Percentiles rank a stretch among this genome's conserved stretches.
Evolutionary conservation across 2,329 filamentous ascomycete species (phyloP).

Genomic region (Phialophora chinensis): DNA sequence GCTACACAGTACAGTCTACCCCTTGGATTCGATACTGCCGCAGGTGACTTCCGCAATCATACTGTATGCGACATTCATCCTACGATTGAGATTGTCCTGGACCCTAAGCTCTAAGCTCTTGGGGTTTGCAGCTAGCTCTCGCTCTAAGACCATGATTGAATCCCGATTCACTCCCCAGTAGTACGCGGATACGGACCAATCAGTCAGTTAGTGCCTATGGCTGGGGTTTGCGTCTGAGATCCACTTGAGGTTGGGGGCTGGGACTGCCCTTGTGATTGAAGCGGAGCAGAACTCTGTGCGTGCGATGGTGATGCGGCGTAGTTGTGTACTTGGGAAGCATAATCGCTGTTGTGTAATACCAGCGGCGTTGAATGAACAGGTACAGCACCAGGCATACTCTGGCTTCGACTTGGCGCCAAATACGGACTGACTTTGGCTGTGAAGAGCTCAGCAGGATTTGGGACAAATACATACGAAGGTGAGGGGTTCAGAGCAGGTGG

Average conservation of each 20-base stretch:
- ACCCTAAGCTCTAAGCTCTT: not conserved
- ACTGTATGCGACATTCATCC: not conserved
- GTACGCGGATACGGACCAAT: not conserved
- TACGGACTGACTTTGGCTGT: not conserved
- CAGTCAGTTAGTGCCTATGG: not conserved
- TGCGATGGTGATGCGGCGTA: not conserved
- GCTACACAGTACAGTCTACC: too few relatives aligned
- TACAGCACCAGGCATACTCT: not conserved
- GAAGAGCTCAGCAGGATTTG: slow-evolving; percentile 14
- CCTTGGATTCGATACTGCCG: too few relatives aligned
- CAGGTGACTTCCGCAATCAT: not conserved
- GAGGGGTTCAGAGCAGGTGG: slow-evolving; percentile 4
- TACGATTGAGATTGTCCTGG: too few relatives aligned
- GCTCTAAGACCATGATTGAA: not conserved
- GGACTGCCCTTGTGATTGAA: not conserved
- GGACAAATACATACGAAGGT: slow-evolving; percentile 29
- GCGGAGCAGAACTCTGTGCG: not conserved
- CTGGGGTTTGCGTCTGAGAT: not conserved
- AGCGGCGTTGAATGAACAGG: not conserved
- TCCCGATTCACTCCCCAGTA: not conserved
- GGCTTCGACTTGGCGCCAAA: not conserved
- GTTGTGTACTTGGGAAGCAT: not conserved
- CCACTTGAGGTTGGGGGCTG: not conserved
- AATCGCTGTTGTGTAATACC: not conserved
- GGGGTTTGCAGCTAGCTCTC: not conserved